Evolutionary conservation across 1,139 yeast species (phyloP), one percentile per base, ranked within the genome.

Genomic region (Diutina sp.): DNA sequence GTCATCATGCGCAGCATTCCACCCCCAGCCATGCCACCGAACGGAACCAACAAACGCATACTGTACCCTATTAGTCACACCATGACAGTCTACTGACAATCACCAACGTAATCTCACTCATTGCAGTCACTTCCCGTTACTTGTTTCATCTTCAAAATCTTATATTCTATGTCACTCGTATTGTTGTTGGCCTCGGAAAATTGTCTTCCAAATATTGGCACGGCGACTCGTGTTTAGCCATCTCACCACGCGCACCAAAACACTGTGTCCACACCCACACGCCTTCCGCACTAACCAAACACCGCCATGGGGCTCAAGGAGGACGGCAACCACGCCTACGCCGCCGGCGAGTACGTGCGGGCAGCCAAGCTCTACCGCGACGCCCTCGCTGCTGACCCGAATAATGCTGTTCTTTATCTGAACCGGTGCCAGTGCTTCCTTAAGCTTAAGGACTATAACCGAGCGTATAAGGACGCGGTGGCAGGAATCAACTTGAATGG

Each of bases 341-440:
- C 78, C 56, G 63, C 67, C 0, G 77, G 80, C 25, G 72, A 84
- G 55, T 86, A 71, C 64, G 67, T 66, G 3, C 72, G 73, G 53
- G 96, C 97, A 0, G 79, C 83, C 8, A 69, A 74, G 46, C 69
- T 78, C 3, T 91, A 91, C 67, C 71, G 85, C 3, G 80, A 80
- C 60, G 95, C 96, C 4, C 76, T 88, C 48, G 73, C 71, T 9
- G 58, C 79, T 52, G 85, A 83, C 59, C 77, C 83, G 0, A 58
- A 64, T 4, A 83, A 85, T 63, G 78, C 96, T 0, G 78, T 86
- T 5, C 73, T 89, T 6, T 86, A 80, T 66, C 84, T 96, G 14
- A 91, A 91, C 67, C 73, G 91, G 57, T 95, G 97, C 2, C 85
- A 88, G 66, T 80, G 90, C 35, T 78, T 82, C 61, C 68, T 87